Evolutionary conservation across 495 filamentous ascomycete genomes (phyloP).

Genomic region (Penicillium bialowiezense): DNA sequence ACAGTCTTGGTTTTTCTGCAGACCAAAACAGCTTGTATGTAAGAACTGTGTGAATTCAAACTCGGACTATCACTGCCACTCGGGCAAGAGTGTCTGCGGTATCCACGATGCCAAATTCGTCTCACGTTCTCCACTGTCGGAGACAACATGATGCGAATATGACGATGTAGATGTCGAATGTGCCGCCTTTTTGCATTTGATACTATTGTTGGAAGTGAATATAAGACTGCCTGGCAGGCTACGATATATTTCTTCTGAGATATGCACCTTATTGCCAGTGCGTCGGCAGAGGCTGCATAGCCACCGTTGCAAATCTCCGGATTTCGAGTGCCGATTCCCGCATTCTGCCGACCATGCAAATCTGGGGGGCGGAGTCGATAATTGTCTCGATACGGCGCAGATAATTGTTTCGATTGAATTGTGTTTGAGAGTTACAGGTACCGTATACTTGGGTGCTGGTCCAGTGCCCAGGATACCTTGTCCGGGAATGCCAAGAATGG

Average conservation of each 20-base stretch:
- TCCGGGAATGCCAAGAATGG: conserved; percentile 1
- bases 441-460: not conserved
- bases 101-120: not conserved
- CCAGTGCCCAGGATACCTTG: not conserved
- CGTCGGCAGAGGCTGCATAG: conserved; percentile 6
- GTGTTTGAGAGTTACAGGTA: not conserved
- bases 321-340: not conserved
- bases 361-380: not conserved
- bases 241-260: not conserved
- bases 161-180: not conserved
- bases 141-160: not conserved
- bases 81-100: conserved; percentile 2
- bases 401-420: not conserved
- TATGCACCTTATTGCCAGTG: not conserved
- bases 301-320: not conserved
- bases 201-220: conserved; percentile 4
- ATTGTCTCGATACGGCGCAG: not conserved
- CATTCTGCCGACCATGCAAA: not conserved
- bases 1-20: not conserved
- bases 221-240: conserved; percentile 8
- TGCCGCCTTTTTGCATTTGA: not conserved
- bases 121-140: not conserved
- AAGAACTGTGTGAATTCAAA: not conserved
- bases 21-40: not conserved
- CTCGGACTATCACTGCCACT: conserved; percentile 1